Evolutionary conservation across 1,284 basidiomycete genomes (phyloP).

Genomic region (Meripilus lineatus): DNA sequence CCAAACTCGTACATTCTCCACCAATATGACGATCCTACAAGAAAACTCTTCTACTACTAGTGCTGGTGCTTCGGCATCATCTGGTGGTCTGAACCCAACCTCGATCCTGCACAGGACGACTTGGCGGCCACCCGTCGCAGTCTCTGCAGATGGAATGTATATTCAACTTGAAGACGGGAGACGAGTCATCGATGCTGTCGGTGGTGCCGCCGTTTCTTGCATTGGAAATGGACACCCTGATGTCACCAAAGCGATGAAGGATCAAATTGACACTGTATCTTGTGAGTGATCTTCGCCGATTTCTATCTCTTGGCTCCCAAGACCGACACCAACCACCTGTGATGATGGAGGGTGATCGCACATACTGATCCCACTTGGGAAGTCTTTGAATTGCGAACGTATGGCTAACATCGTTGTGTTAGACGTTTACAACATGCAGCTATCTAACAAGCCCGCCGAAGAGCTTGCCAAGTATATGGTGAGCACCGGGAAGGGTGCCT

Average conservation of each 20-base stretch:
- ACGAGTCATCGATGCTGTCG: slow-evolving; percentile 68
- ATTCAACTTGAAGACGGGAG: slow-evolving; percentile 63
- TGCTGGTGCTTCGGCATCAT: no score
- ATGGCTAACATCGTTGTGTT: neutral
- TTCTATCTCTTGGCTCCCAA: neutral
- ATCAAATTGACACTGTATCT: slow-evolving; percentile 70
- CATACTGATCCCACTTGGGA: no score
- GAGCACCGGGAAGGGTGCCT: slow-evolving; percentile 64
- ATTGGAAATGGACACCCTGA: slow-evolving; percentile 72
- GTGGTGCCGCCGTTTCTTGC: slow-evolving; percentile 81
- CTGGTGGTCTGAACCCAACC: slow-evolving; percentile 21
- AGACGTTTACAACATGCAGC: slow-evolving; percentile 82
- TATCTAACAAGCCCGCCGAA: slow-evolving; percentile 75
- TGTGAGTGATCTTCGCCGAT: slow-evolving; percentile 40
- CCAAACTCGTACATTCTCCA: no score
- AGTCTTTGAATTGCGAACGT: neutral
- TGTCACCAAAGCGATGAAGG: slow-evolving; percentile 67
- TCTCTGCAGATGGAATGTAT: slow-evolving; percentile 63
- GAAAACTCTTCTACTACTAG: no score
- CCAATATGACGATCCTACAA: no score
- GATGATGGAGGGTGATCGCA: no score
- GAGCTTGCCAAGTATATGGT: slow-evolving; percentile 63
- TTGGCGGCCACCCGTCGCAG: slow-evolving; percentile 65
- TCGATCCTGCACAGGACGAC: slow-evolving; percentile 45
- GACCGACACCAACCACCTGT: no score